These are phyloP conservation scores for Dactylellina haptotyla DNA, from an alignment of 2,329 filamentous ascomycete genomes.

Conservation along the genomic window DNA sequence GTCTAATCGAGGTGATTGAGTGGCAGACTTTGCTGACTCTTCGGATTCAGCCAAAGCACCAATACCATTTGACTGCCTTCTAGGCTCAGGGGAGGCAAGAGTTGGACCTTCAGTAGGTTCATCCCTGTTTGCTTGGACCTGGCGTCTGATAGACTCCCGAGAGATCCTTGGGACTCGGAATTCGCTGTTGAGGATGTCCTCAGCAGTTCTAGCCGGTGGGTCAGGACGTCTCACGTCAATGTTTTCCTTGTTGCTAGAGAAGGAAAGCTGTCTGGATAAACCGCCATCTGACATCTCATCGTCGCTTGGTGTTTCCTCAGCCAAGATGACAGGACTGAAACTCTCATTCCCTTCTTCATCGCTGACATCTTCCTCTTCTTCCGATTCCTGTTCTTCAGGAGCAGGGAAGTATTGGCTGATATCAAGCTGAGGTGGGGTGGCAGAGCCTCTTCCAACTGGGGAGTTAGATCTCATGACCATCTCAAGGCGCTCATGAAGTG, in stretches of 20 bases:
- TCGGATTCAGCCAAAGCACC: constrained; percentile 20
- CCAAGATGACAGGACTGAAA: constrained; percentile 55
- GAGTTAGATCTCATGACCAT: constrained; percentile 74
- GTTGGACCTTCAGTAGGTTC: constrained; percentile 64
- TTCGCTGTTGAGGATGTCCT: constrained; percentile 55
- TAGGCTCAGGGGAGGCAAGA: constrained; percentile 37
- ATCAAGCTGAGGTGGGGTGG: constrained; percentile 33
- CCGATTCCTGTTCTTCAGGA: constrained; percentile 66
- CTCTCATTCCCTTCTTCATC: constrained; percentile 53
- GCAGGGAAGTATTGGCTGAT: constrained; percentile 36
- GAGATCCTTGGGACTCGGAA: constrained; percentile 75
- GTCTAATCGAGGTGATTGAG: constrained; percentile 28
- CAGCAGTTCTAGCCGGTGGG: constrained; percentile 48
- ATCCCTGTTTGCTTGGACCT: constrained; percentile 75
- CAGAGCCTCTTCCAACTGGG: constrained; percentile 63
- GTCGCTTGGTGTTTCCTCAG: constrained; percentile 58
- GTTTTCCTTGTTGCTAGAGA: constrained; percentile 54
- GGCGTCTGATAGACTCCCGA: constrained; percentile 89
- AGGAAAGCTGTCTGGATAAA: constrained; percentile 46
- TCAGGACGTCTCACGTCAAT: constrained; percentile 50
- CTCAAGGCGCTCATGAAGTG: constrained; percentile 54
- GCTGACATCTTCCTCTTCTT: constrained; percentile 38
- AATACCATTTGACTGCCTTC: constrained; percentile 45
- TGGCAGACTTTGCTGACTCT: background rate
- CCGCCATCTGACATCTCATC: constrained; percentile 55